Conservation (phyloP, 495 filamentous ascomycete species). For the Cenococcum geophilum region DNA sequence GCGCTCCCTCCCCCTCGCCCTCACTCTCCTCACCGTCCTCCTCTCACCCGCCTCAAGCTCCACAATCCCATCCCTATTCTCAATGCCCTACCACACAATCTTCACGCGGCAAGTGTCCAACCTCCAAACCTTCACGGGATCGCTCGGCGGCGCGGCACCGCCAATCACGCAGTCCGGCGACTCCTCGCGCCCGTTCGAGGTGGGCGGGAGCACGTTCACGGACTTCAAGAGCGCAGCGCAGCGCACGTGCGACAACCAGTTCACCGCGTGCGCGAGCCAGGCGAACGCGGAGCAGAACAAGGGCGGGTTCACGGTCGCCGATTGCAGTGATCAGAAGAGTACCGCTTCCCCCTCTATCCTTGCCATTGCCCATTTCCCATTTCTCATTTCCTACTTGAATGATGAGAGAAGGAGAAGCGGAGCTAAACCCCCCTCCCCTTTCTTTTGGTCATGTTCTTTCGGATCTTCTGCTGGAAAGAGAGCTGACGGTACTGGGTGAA, state of each 20-base stretch:
- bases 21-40: constrained; percentile 4
- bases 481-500: background rate
- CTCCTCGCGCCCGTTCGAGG: constrained; percentile 47
- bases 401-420: no score
- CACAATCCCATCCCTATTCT: constrained; percentile 9
- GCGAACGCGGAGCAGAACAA: constrained; percentile 15
- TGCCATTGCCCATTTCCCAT: background rate
- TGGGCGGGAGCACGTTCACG: constrained; percentile 49
- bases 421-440: no score
- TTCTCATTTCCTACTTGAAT: background rate
- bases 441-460: no score
- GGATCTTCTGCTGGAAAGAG: background rate
- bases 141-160: constrained; percentile 50
- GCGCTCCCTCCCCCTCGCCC: background rate
- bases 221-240: constrained; percentile 22
- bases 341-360: background rate
- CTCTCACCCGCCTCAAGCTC: constrained; percentile 16
- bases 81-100: constrained; percentile 24
- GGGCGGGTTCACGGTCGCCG: constrained; percentile 10
- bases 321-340: constrained; percentile 26
- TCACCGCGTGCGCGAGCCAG: constrained; percentile 14
- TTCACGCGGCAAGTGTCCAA: constrained; percentile 36
- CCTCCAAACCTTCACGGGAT: constrained; percentile 53
- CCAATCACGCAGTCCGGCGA: constrained; percentile 43
- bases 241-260: constrained; percentile 27